Evolutionary conservation across 495 filamentous ascomycete species (phyloP).

Genomic region (Neurospora sp.): DNA sequence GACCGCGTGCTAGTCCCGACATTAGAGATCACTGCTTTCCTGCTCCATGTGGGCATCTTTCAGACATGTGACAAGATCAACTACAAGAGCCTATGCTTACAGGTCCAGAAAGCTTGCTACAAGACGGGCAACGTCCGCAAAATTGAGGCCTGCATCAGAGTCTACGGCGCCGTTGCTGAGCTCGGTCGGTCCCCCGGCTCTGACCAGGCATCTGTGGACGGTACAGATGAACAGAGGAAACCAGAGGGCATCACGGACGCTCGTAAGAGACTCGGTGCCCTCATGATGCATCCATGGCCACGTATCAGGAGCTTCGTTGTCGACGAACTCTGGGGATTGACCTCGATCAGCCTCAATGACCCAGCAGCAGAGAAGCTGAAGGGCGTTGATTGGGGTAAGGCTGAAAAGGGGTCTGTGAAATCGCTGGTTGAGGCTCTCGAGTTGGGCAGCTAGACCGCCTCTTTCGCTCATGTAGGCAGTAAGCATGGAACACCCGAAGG

Average conservation of each 20-base stretch:
- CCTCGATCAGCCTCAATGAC: constrained; percentile 1
- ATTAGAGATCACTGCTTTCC: constrained; percentile 63
- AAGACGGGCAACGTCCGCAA: constrained; percentile 70
- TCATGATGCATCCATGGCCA: constrained; percentile 40
- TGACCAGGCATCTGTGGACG: neutral
- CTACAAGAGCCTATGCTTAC: constrained; percentile 49
- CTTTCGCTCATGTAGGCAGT: constrained; percentile 1
- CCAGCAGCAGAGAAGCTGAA: constrained; percentile 17
- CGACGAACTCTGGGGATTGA: constrained; percentile 36
- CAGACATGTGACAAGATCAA: constrained; percentile 16
- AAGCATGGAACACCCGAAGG: neutral
- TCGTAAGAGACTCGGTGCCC: constrained; percentile 31
- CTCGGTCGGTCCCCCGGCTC: neutral
- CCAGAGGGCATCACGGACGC: constrained; percentile 27
- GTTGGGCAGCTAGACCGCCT: constrained; percentile 9
- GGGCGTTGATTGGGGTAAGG: constrained; percentile 32
- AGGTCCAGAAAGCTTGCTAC: constrained; percentile 68
- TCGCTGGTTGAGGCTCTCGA: constrained; percentile 22
- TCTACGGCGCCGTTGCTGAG: constrained; percentile 57
- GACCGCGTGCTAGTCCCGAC: constrained; percentile 67
- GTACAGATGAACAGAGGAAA: constrained; percentile 6
- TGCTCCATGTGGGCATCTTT: constrained; percentile 51
- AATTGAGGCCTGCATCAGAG: constrained; percentile 63
- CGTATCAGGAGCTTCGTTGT: constrained; percentile 31
- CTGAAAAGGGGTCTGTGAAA: constrained; percentile 25